Base-by-base conservation (phyloP, 805 yeast genomes). In the Candida succiphila region DNA sequence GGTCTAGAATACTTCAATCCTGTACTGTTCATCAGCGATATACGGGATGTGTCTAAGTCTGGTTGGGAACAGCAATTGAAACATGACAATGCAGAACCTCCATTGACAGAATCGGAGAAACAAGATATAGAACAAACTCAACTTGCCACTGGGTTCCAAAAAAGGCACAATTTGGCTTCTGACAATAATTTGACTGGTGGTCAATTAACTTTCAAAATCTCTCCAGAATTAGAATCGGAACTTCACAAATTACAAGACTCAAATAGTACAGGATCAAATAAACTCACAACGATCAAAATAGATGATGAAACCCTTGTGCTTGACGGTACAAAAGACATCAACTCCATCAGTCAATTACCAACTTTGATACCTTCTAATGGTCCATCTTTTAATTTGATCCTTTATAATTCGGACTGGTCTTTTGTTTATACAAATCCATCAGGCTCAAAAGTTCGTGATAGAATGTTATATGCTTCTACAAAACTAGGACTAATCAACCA, bases 381-480 rank as follows among this genome's bases (percentile, higher is more conserved):
- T 39, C 86, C 77, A 56, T 84, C 59, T 48, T 87, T 75, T 52
- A 72, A 73, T 21, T 42, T 83, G 18, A 69, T 69, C 49, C 67
- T 61, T 31, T 61, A 61, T 39, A 57, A 58, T 2, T 44, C 42
- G 7, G 57, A 51, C 2, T 45, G 48, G 25, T 72, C 72, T 23
- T 87, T 89, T 53, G 72, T 88, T 22, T 85, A 85, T 52, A 69
- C 89, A 7, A 88, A 96, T 55, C 97, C 98, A 4, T 75, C 94
- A 0, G 87, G 88, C 1, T 79, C 95, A 28, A 78, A 77, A 56
- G 92, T 92, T 27, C 82, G 79, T 54, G 92, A 87, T 33, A 71
- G 97, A 46, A 89, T 89, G 96, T 54, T 87, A 32, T 86, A 87
- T 49, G 97, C 98, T 1, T 72, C 95, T 3, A 80, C 79, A 40